Percentiles rank a stretch among this genome's conserved stretches.
phyloP scores from a whole-genome alignment of 2,329 filamentous ascomycete species.

The Thielaviopsis cerberus region DNA sequence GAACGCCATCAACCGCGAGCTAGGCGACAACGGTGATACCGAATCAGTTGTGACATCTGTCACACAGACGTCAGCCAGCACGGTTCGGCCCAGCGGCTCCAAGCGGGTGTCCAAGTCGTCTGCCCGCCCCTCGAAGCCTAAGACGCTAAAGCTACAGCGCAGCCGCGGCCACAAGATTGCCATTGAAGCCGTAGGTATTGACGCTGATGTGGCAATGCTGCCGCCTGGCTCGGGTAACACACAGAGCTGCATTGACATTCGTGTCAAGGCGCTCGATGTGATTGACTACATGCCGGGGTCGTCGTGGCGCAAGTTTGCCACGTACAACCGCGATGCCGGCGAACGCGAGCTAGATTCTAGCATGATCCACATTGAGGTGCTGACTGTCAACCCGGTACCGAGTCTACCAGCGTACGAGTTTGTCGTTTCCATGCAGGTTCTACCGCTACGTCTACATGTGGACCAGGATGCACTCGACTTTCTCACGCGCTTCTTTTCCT shows the following conservation, averaged over 20 bases:
- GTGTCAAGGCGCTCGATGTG: slow-evolving; percentile 67
- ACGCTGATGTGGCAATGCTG: slow-evolving; percentile 65
- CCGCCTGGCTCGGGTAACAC: slow-evolving; percentile 62
- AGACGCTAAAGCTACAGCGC: slow-evolving; percentile 56
- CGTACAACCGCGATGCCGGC: slow-evolving; percentile 76
- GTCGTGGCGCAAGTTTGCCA: slow-evolving; percentile 96
- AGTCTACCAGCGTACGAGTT: slow-evolving; percentile 78
- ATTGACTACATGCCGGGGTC: slow-evolving; percentile 90
- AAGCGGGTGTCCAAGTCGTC: slow-evolving; percentile 37
- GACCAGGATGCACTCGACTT: slow-evolving; percentile 97
- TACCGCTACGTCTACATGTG: slow-evolving; percentile 79
- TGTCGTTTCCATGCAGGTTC: slow-evolving; percentile 57
- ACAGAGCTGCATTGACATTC: slow-evolving; percentile 69
- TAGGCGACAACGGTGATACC: slow-evolving; percentile 81
- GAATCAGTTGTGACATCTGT: slow-evolving; percentile 56
- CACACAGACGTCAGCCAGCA: slow-evolving; percentile 45
- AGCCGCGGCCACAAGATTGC: slow-evolving; percentile 90
- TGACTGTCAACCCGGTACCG: slow-evolving; percentile 72
- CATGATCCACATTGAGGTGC: slow-evolving; percentile 77
- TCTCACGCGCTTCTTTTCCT: slow-evolving; percentile 91
- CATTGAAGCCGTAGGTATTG: slow-evolving; percentile 74
- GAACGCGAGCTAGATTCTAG: slow-evolving; percentile 68
- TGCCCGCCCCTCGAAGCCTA: slow-evolving; percentile 23
- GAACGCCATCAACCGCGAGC: slow-evolving; percentile 67
- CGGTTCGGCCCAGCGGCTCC: slow-evolving; percentile 24